Conservation (phyloP, 805 yeast species). For the Sungouiella blattae region DNA sequence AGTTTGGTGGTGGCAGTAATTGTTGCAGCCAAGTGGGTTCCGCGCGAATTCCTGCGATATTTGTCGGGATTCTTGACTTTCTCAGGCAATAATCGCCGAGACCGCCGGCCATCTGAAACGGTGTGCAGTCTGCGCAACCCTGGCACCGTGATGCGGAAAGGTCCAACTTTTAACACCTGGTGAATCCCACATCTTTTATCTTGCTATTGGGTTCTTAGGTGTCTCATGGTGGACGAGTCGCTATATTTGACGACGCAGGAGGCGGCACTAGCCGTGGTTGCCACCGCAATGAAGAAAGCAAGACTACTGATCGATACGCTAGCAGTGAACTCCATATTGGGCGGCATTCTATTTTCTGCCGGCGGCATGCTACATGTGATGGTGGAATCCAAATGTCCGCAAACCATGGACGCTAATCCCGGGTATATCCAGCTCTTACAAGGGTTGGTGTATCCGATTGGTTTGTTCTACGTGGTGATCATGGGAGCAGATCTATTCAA, state of each 20-base stretch:
- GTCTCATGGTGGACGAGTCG: slow-evolving; percentile 19
- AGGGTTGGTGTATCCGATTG: slow-evolving; percentile 65
- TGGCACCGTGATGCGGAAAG: no score
- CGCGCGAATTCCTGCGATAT: no score
- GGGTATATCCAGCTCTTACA: slow-evolving; percentile 55
- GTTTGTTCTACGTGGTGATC: slow-evolving; percentile 68
- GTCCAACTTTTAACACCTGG: no score
- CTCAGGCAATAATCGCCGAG: no score
- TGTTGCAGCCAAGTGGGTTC: no score
- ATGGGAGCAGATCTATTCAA: slow-evolving; percentile 77
- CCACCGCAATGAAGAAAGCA: slow-evolving; percentile 81
- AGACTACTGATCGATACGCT: slow-evolving; percentile 59
- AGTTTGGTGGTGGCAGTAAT: no score
- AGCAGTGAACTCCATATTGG: slow-evolving; percentile 62
- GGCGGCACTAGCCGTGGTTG: slow-evolving; percentile 79
- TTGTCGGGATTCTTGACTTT: no score
- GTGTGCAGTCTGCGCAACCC: no score
- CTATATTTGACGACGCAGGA: slow-evolving; percentile 72
- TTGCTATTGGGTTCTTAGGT: no score
- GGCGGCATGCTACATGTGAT: slow-evolving; percentile 71
- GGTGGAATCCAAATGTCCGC: slow-evolving; percentile 51
- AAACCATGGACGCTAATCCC: slow-evolving; percentile 37
- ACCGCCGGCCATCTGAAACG: no score
- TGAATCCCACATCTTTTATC: no score
- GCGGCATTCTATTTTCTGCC: slow-evolving; percentile 63